Base-by-base conservation (phyloP, 2,329 filamentous ascomycete species). In the Aspergillus clavatus region DNA sequence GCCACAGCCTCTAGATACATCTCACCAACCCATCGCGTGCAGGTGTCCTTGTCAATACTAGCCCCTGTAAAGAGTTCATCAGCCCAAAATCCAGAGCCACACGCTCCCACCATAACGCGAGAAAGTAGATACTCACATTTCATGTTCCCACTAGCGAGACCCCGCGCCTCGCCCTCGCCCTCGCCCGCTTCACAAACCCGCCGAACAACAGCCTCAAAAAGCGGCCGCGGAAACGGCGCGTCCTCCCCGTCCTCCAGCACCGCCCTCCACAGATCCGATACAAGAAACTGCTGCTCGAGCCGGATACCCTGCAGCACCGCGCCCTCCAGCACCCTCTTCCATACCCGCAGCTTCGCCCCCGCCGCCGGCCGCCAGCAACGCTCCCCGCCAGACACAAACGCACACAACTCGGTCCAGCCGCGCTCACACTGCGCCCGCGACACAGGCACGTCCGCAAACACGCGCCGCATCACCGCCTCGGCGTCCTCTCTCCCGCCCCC, bases 401-500 rank as follows among this genome's bases (percentile, higher is more conserved):
- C 78, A 54, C 75, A 72, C 10, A 80, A 52, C 31, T 75, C 69
- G 28, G 55, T 58, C 77, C 77, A 82, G 2, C 62, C 75, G 7
- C 50, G 48, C 46, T 75, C 66, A 51, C 77, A 81, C 55, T 81
- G 72, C 5, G 57, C 68, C 12, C 70, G 55, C 14, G 77, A 80
- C 16, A 80, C 60, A 2, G 79, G 78, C 3, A 80, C 67, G 55
- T 80, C 65, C 7, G 60, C 60, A 50, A 78, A 76, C 2, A 80
- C 46, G 29, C 58, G 48, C 4, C 60, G 54, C 47, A 72, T 72
- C 22, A 61, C 60, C 21, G 19, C 38, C 50, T 41, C 57, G 54
- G 40, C 62, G 61, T 59, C 57, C 38, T 38, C 36, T 6, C 46
- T 53, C 8, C 62, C 56, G 42, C 63, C 55, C 4, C 60, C 55